Evolutionary conservation across 2,329 filamentous ascomycete genomes (phyloP), one percentile per base, ranked within the genome.

Genomic region (Karstenula rhodostoma): DNA sequence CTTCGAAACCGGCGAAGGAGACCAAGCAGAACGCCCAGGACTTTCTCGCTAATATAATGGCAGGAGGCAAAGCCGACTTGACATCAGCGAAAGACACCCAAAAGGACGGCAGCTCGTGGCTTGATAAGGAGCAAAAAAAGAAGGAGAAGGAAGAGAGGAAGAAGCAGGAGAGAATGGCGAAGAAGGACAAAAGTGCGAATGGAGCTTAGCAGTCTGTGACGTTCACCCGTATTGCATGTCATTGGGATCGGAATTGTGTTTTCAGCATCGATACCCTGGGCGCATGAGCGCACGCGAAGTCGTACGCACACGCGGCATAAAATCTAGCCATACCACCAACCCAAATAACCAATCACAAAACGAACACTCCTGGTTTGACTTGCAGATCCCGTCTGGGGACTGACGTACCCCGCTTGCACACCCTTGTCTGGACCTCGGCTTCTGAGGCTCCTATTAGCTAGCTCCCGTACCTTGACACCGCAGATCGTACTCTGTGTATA

Each of bases 61-160:
- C 52, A 19, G 52, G 35, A 29, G 52, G 52, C 3, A 50, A 57
- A 22, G 2, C 23, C 10, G 56, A 37, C 0, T n/a, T 12, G 9
- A 46, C 9, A 9, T 12, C 33, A 44, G 15, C 40, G 33, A 46
- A 46, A n/a, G 40, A 43, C 10, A 22, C 15, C 15, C 17, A 17
- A 15, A 44, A 55, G 4, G 37, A 40, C 2, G n/a, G 29, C 3
- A 50, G 17, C 13, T 59, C 55, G 12, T 61, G 51, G 55, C 33
- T 62, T 9, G 60, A 59, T 43, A 53, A 54, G 27, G 56, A 62
- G n/a, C 57, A 49, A 47, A 56, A 53, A 25, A 58, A 57, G 25
- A 62, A 62, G 27, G 60, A 57, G 37, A 62, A 62, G 29, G 58
- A 54, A 19, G 56, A 56, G 29, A 29, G 58, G 25, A 62, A 57